Evolutionary conservation across 116 monocot genomes (phyloP), one percentile per base, ranked within the genome.

Genomic region (Papilionanthe hybrid): DNA sequence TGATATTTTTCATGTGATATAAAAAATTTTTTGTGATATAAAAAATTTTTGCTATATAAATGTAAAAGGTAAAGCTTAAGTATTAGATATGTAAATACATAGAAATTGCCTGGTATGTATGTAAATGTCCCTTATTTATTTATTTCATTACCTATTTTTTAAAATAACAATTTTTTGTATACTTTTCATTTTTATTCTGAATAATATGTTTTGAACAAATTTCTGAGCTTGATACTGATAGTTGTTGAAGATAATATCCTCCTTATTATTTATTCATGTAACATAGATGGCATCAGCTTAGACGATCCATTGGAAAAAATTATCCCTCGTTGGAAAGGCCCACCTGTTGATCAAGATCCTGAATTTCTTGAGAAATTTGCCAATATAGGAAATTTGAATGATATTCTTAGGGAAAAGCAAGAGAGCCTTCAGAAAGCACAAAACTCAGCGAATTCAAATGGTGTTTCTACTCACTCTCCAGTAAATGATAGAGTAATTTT

Each of bases 311-410:
- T 80, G 27, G 88, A 91, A 80, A 91, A 94, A 81, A 86, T 92
- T 78, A 60, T 94, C n/a, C 94, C 94, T 11, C 84, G 88, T 41
- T 94, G 94, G 94, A 94, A 90, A 86, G 88, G 88, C 27, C 84
- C 94, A 9, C 15, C 86, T 49, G 37, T 88, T 42, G 84, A 82
- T 78, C 58, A 63, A 79, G 79, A 88, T 75, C 86, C 89, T 79
- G 78, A 86, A n/a, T 91, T 89, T 85, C 79, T 91, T 42, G 75
- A 79, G 27, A 88, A 83, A 19, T 63, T 55, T 22, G 27, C 75
- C 80, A 80, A 74, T 60, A 27, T 73, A 27, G 32, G 66, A 41
- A 71, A n/a, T 19, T 58, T 75, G 44, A 17, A 72, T 72, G 9
- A 7, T 72, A 0, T n/a, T 60, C 49, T 48, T n/a, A 69, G 10